Base-by-base conservation (phyloP, 140 eudicot species). In the Ambrosia hybrid region DNA sequence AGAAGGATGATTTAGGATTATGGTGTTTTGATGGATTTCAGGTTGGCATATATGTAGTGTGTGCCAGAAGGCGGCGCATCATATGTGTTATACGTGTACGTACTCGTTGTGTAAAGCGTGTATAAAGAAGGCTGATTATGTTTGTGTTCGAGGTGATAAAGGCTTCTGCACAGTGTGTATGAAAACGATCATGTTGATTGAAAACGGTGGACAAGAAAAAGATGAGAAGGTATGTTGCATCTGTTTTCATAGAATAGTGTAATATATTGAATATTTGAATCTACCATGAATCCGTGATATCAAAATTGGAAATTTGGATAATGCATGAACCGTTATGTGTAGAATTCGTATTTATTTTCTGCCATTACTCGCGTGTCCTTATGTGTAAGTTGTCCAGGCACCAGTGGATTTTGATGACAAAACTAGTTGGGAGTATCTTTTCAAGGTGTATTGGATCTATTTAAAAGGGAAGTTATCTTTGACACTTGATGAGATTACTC, bases 1-100 rank as follows among this genome's bases (percentile, higher is more conserved):
- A 41, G 8, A 41, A 75, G 53, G 73, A 21, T 21, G 30, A 21
- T 21, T 21, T 21, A 21, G 30, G 30, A 21, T 21, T 21, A 21
- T 21, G 30, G 57, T 59, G 73, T 70, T 84, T 48, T 16, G 37
- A 34, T 77, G 65, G 37, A 74, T 75, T 83, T 79, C 94, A 91
- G 97, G 97, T 77, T 91, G 97, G 97, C 97, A 91, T 83, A 83
- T 91, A 76, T 91, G 97, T 65, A 91, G 90, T 75, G 72, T 66
- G 56, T 91, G 97, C 78, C 82, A 84, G 86, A 91, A 83, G 82
- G 66, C 87, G 72, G 79, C 97, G n/a, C 86, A 84, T 41, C 88
- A 82, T 65, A 84, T 91, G 97, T 91, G 97, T 85, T 91, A 88
- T 65, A 88, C 97, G 26, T 91, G 97, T 67, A 83, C 97, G 0